Evolutionary conservation across 192 early-diverging fungal genomes (phyloP).

Genomic region (Linnemannia zychae): DNA sequence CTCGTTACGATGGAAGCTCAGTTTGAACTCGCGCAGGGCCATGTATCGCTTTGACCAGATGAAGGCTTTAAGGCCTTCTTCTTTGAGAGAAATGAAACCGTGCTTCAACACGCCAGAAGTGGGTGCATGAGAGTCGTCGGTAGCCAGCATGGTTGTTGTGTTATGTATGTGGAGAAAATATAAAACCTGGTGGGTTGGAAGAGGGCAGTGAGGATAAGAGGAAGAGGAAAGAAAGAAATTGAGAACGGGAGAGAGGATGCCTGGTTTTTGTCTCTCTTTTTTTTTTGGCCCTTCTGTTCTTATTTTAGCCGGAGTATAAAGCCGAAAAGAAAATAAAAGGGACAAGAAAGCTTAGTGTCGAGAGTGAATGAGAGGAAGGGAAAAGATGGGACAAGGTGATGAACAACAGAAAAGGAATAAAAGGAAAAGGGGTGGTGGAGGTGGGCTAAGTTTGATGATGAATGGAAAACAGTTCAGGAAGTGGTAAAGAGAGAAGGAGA

Average conservation of each 20-base stretch:
- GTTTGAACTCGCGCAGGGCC: conserved; percentile 88
- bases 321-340: conserved; percentile 2
- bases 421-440: neutral
- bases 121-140: conserved; percentile 30
- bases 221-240: neutral
- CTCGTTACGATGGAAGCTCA: conserved; percentile 95
- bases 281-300: neutral
- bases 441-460: neutral
- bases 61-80: conserved; percentile 91
- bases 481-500: neutral
- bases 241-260: neutral
- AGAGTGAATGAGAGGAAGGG: neutral
- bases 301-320: conserved; percentile 9
- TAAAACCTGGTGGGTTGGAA: neutral
- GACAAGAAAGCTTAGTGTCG: neutral
- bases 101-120: conserved; percentile 73
- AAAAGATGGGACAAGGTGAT: neutral
- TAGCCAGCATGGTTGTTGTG: conserved; percentile 16
- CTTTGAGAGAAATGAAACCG: conserved; percentile 90
- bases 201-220: neutral
- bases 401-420: neutral
- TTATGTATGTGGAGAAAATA: neutral
- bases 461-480: neutral
- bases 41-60: conserved; percentile 97
- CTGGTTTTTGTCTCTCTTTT: neutral